A percentile compares a stretch with the other conserved stretches of the same genome.
Evolutionary conservation across 345 rosid genomes (phyloP).

Genomic region (Populus deltoides): DNA sequence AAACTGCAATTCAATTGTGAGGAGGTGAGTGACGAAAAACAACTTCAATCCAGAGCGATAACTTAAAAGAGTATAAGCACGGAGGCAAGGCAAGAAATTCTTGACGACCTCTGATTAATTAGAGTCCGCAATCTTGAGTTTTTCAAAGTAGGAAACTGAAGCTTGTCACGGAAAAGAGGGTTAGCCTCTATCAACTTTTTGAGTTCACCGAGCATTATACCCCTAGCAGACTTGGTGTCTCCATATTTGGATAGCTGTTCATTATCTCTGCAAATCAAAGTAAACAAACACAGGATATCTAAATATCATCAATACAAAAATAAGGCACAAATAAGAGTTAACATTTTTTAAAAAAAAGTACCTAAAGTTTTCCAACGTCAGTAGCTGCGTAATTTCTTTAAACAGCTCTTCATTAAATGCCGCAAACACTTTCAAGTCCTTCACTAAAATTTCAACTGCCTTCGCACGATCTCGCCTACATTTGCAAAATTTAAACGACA

Average conservation of each 20-base stretch:
- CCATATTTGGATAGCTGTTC: constrained; percentile 86
- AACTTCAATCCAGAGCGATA: constrained; percentile 7
- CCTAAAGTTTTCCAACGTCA: constrained; percentile 85
- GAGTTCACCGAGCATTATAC: constrained; percentile 75
- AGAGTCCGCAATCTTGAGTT: constrained; percentile 75
- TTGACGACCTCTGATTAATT: constrained; percentile 71
- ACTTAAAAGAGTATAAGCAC: neutral
- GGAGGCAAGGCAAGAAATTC: constrained; percentile 11
- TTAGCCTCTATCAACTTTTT: constrained; percentile 83
- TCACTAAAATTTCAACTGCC: constrained; percentile 78
- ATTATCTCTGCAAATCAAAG: constrained; percentile 57
- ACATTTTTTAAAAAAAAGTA: constrained; percentile 15
- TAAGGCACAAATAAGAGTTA: neutral
- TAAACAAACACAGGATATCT: neutral
- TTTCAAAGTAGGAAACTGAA: constrained; percentile 77
- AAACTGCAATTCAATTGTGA: constrained; percentile 45
- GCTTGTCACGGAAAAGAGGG: constrained; percentile 86
- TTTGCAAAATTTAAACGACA: neutral
- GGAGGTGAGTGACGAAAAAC: constrained; percentile 10
- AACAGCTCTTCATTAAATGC: constrained; percentile 77
- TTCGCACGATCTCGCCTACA: constrained; percentile 75
- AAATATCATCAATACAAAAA: neutral
- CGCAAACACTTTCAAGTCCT: constrained; percentile 82
- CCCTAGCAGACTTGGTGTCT: constrained; percentile 79
- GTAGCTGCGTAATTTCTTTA: constrained; percentile 78